These are phyloP conservation scores for Hypoxylon intermedium DNA, from an alignment of 495 filamentous ascomycete genomes.

Conservation along the genomic window DNA sequence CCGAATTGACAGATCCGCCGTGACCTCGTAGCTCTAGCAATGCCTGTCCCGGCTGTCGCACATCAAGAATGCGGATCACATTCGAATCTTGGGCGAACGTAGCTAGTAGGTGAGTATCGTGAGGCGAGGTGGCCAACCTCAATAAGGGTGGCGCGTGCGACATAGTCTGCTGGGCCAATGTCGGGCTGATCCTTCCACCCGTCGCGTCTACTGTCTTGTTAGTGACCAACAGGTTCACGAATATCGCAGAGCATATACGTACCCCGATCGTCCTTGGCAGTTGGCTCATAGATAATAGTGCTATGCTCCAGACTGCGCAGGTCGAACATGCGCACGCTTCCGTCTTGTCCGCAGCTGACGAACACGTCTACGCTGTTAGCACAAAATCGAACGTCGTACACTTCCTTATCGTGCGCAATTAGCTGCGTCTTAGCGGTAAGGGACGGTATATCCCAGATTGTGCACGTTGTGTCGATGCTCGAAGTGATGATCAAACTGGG, in stretches of 20 bases:
- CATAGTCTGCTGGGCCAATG: slow-evolving; percentile 73
- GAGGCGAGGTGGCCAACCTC: slow-evolving; percentile 89
- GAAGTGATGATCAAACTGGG: slow-evolving; percentile 97
- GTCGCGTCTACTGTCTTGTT: slow-evolving; percentile 48
- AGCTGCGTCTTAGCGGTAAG: slow-evolving; percentile 97
- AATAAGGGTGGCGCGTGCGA: slow-evolving; percentile 83
- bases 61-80: slow-evolving; percentile 93
- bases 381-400: slow-evolving; percentile 97
- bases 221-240: slow-evolving; percentile 4
- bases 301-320: slow-evolving; percentile 95
- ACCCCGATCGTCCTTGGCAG: slow-evolving; percentile 87
- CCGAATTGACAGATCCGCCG: slow-evolving; percentile 80
- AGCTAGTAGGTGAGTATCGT: slow-evolving; percentile 93
- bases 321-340: slow-evolving; percentile 99
- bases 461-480: slow-evolving; percentile 98
- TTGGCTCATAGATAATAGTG: slow-evolving; percentile 98
- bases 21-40: slow-evolving; percentile 95
- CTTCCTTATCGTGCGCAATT: slow-evolving; percentile 98
- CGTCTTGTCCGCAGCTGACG: slow-evolving; percentile 96
- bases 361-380: slow-evolving; percentile 96
- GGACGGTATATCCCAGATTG: slow-evolving; percentile 99
- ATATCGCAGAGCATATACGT: slow-evolving; percentile 55
- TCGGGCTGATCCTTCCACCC: slow-evolving; percentile 66
- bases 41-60: slow-evolving; percentile 94
- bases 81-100: slow-evolving; percentile 95